Evolutionary conservation across 148 eudicot species (phyloP).

Genomic region (Camellia sinensis): DNA sequence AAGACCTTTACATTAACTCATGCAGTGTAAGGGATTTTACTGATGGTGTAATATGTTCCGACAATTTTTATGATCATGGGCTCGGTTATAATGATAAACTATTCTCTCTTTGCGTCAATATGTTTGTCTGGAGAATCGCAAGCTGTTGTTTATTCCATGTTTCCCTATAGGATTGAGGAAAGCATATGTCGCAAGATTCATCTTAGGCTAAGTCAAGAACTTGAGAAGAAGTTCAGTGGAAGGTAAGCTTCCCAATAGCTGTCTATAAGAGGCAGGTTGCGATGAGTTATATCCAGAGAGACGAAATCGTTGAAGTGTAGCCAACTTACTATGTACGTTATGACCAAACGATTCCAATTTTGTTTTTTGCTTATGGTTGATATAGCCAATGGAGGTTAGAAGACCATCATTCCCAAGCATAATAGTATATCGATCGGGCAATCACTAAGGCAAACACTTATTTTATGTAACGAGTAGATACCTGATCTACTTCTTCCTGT

Average conservation of each 20-base stretch:
- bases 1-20: slow-evolving; percentile 76
- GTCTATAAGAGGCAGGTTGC: no score
- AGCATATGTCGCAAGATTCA: slow-evolving; percentile 83
- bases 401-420: not conserved
- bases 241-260: slow-evolving; percentile 61
- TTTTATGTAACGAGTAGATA: not conserved
- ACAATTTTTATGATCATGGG: not conserved
- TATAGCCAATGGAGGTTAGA: not conserved
- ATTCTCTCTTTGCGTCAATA: slow-evolving; percentile 41
- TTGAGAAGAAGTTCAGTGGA: slow-evolving; percentile 93
- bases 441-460: no score
- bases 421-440: not conserved
- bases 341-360: not conserved
- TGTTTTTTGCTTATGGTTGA: not conserved
- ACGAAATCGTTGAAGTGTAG: no score
- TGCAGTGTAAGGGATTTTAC: slow-evolving; percentile 53
- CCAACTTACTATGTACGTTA: no score
- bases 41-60: not conserved
- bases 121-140: slow-evolving; percentile 67
- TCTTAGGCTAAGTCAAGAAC: slow-evolving; percentile 66
- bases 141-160: slow-evolving; percentile 75
- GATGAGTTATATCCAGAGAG: no score
- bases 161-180: slow-evolving; percentile 82
- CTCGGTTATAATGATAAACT: not conserved
- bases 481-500: no score